A percentile compares a stretch with the other conserved stretches of the same genome.
phyloP scores from a whole-genome alignment of 2,329 filamentous ascomycete species.

The Erysiphe pulchra region DNA sequence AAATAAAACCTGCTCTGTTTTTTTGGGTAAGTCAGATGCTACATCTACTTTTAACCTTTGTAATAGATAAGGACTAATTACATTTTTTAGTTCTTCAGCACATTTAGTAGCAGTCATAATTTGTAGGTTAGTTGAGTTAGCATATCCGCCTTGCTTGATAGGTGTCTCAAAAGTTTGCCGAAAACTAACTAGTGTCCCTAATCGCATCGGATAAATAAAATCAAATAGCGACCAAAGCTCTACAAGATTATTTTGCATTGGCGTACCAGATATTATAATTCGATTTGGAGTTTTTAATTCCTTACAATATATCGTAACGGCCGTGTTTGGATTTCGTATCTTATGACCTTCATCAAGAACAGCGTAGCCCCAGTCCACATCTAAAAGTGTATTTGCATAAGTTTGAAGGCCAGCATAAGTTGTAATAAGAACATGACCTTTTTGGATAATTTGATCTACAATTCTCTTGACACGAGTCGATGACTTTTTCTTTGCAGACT shows the following conservation, averaged over 20 bases:
- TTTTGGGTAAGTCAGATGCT: constrained; percentile 76
- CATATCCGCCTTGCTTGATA: constrained; percentile 80
- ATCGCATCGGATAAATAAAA: constrained; percentile 86
- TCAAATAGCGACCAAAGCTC: constrained; percentile 96
- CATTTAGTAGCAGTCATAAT: constrained; percentile 88
- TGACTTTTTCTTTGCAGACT: constrained; percentile 21
- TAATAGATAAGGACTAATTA: constrained; percentile 77
- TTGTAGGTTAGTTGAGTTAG: constrained; percentile 79
- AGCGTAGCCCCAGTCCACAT: constrained; percentile 75
- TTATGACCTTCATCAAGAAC: constrained; percentile 95
- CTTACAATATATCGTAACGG: constrained; percentile 87
- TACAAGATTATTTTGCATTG: constrained; percentile 88
- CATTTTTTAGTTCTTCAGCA: constrained; percentile 77
- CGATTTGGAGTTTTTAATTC: constrained; percentile 74
- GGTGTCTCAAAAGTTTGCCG: constrained; percentile 80
- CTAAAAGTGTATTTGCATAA: constrained; percentile 59
- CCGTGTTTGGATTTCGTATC: constrained; percentile 87
- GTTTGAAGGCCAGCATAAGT: constrained; percentile 92
- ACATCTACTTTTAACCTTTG: constrained; percentile 88
- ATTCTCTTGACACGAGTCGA: constrained; percentile 53
- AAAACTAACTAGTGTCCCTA: constrained; percentile 80
- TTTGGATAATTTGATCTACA: constrained; percentile 52
- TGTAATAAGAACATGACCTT: constrained; percentile 83
- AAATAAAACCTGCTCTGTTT: constrained; percentile 88
- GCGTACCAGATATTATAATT: constrained; percentile 83